A percentile compares a stretch with the other conserved stretches of the same genome.
phyloP scores from a whole-genome alignment of 352 stramenopile species.

The Phytophthora uliginosa region DNA sequence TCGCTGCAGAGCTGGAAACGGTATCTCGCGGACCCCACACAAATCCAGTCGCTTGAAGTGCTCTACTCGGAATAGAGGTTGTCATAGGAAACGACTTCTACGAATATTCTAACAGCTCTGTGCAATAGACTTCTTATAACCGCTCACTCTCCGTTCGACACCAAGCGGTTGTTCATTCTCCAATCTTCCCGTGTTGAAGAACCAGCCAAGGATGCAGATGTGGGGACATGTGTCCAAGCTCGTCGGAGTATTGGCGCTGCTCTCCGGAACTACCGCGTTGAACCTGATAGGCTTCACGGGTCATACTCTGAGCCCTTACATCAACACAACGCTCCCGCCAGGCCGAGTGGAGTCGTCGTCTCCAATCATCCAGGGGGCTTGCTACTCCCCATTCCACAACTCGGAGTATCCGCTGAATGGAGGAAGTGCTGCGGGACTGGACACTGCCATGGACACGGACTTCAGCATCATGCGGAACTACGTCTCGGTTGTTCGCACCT shows the following conservation, averaged over 20 bases:
- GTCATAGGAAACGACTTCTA: constrained; percentile 21
- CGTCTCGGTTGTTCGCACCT: constrained; percentile 70
- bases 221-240: constrained; percentile 8
- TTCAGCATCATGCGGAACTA: constrained; percentile 80
- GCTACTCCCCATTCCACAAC: constrained; percentile 87
- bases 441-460: constrained; percentile 67
- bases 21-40: constrained; percentile 38
- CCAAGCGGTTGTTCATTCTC: constrained; percentile 14
- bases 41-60: constrained; percentile 45
- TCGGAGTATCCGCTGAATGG: constrained; percentile 69
- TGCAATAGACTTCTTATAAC: constrained; percentile 20
- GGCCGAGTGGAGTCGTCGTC: constrained; percentile 13
- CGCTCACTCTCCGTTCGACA: constrained; percentile 13
- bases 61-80: constrained; percentile 46
- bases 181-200: constrained; percentile 11
- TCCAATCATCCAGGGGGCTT: constrained; percentile 51
- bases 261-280: constrained; percentile 20
- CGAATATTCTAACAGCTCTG: constrained; percentile 31
- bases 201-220: constrained; percentile 24
- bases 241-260: constrained; percentile 13
- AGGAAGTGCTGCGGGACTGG: constrained; percentile 41
- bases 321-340: constrained; percentile 9
- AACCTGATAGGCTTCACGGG: constrained; percentile 32
- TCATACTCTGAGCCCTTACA: constrained; percentile 25
- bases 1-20: constrained; percentile 59